phyloP scores from a whole-genome alignment of 2,329 filamentous ascomycete genomes.

The Teratosphaeria pseudoeucalypti region DNA sequence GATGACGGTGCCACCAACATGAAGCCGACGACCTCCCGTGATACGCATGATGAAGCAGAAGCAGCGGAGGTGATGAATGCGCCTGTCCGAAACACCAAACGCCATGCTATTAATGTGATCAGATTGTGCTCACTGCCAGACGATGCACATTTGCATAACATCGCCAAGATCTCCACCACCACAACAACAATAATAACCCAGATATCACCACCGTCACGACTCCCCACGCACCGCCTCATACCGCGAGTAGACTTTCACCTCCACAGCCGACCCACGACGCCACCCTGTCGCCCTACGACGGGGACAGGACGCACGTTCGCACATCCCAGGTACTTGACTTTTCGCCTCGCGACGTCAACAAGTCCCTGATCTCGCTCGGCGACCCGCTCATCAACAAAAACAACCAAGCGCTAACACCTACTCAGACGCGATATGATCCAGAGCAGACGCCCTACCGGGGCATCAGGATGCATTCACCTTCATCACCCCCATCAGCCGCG shows the following conservation, averaged over 20 bases:
- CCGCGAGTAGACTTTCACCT: background rate
- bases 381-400: constrained; percentile 10
- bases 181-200: background rate
- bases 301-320: background rate
- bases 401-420: constrained; percentile 7
- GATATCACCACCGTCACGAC: background rate
- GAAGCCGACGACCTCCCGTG: background rate
- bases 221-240: background rate
- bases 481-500: background rate
- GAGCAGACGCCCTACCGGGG: background rate
- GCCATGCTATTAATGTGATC: background rate
- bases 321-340: background rate
- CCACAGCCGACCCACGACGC: background rate
- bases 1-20: background rate
- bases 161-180: background rate
- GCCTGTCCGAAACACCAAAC: background rate
- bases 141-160: background rate
- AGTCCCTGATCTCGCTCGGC: constrained; percentile 11
- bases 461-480: background rate
- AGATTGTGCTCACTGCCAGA: background rate
- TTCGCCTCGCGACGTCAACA: constrained; percentile 8
- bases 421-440: constrained; percentile 5
- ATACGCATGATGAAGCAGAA: background rate
- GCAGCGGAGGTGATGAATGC: background rate
- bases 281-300: background rate